phyloP scores from a whole-genome alignment of 495 filamentous ascomycete species.

The Neurospora sp. region DNA sequence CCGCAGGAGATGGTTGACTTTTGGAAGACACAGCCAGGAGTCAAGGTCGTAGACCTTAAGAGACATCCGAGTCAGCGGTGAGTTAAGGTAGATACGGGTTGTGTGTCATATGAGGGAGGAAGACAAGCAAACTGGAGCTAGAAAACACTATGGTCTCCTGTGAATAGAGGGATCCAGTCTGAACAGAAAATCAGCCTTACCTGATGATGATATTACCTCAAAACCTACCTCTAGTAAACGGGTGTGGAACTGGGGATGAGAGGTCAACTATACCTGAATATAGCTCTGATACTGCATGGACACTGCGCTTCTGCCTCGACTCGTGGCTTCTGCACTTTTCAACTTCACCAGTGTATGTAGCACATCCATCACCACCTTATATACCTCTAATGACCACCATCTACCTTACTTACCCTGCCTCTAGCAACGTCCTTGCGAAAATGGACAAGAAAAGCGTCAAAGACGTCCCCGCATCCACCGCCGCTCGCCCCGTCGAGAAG shows the following conservation, averaged over 20 bases:
- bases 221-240: not conserved
- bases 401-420: not conserved
- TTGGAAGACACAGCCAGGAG: not conserved
- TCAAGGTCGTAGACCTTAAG: not conserved
- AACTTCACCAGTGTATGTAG: not conserved
- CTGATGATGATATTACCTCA: not conserved
- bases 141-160: not conserved
- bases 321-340: not conserved
- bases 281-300: not conserved
- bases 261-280: not conserved
- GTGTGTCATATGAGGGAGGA: too few relatives aligned
- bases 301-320: not conserved
- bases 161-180: not conserved
- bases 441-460: not conserved
- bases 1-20: not conserved
- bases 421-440: not conserved
- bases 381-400: not conserved
- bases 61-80: not conserved
- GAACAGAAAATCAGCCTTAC: not conserved
- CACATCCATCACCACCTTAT: not conserved
- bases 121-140: too few relatives aligned
- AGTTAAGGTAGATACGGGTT: too few relatives aligned
- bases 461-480: not conserved
- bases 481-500: not conserved
- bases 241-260: not conserved